These are phyloP conservation scores for Lanzia echinophila DNA, from an alignment of 2,329 filamentous ascomycete species.

Conservation along the genomic window DNA sequence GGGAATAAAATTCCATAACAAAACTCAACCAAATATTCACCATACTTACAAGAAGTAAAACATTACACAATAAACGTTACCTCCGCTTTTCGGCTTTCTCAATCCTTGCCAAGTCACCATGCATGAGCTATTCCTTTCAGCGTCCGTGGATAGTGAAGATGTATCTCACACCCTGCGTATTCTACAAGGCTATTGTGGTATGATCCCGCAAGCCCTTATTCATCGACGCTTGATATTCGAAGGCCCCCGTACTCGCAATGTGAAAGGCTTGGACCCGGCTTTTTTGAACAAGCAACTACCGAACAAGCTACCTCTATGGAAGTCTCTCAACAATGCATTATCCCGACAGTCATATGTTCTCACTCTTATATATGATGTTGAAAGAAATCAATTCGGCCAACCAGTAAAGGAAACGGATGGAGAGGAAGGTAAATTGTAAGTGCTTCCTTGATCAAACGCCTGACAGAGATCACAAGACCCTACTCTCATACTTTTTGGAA, in stretches of 20 bases:
- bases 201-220: slow-evolving; percentile 44
- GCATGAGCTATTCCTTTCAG: slow-evolving; percentile 55
- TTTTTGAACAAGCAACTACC: slow-evolving; percentile 18
- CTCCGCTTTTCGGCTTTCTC: slow-evolving; percentile 4
- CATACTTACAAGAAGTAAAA: too few species aligned
- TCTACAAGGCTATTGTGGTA: slow-evolving; percentile 51
- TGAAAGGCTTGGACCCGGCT: slow-evolving; percentile 20
- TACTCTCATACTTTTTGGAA: neutral
- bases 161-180: slow-evolving; percentile 44
- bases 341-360: slow-evolving; percentile 51
- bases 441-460: neutral
- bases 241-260: slow-evolving; percentile 36
- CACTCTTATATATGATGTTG: slow-evolving; percentile 48
- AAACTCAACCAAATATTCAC: neutral
- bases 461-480: neutral
- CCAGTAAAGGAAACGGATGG: slow-evolving; percentile 17
- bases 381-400: slow-evolving; percentile 42
- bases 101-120: slow-evolving; percentile 31
- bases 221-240: slow-evolving; percentile 47
- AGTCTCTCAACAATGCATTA: slow-evolving; percentile 48
- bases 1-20: too few species aligned
- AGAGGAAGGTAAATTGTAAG: slow-evolving; percentile 14
- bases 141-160: slow-evolving; percentile 44
- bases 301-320: slow-evolving; percentile 36
- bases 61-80: neutral